Conservation (phyloP, 2,329 filamentous ascomycete species). For the Aspergillus jensenii region DNA sequence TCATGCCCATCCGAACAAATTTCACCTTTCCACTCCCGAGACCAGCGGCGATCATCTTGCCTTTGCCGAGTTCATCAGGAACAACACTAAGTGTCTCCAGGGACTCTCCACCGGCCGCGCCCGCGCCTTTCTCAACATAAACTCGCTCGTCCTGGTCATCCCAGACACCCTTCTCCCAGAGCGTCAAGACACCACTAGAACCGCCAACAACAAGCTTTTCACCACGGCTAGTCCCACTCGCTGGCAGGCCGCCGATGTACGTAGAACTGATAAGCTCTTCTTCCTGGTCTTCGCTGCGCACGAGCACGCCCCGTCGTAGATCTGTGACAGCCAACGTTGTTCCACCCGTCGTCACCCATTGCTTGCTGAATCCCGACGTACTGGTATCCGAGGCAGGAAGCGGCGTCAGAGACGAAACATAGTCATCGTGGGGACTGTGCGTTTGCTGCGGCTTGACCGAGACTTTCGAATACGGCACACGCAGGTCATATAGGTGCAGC, state of each 20-base stretch:
- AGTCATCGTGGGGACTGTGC: conserved; percentile 86
- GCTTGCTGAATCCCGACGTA: conserved; percentile 86
- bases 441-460: conserved; percentile 70
- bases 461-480: conserved; percentile 56
- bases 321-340: conserved; percentile 90
- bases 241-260: conserved; percentile 74
- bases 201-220: conserved; percentile 76
- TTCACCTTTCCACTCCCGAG: conserved; percentile 77
- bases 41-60: conserved; percentile 70
- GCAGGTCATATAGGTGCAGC: conserved; percentile 83
- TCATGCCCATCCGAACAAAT: conserved; percentile 71
- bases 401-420: conserved; percentile 82
- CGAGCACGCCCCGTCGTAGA: conserved; percentile 78
- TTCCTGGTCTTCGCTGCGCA: conserved; percentile 90
- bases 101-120: conserved; percentile 68
- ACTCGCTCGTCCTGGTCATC: conserved; percentile 92
- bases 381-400: conserved; percentile 77
- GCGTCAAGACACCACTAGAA: conserved; percentile 76
- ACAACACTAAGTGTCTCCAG: conserved; percentile 75
- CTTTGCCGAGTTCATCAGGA: conserved; percentile 67
- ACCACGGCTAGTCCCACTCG: conserved; percentile 65
- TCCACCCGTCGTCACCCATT: conserved; percentile 92
- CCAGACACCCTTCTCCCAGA: conserved; percentile 95
- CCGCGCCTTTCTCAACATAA: conserved; percentile 63
- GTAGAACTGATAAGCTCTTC: conserved; percentile 83